Evolutionary conservation across 305 asterid species (phyloP).

Genomic region (Plantago coronopus): DNA sequence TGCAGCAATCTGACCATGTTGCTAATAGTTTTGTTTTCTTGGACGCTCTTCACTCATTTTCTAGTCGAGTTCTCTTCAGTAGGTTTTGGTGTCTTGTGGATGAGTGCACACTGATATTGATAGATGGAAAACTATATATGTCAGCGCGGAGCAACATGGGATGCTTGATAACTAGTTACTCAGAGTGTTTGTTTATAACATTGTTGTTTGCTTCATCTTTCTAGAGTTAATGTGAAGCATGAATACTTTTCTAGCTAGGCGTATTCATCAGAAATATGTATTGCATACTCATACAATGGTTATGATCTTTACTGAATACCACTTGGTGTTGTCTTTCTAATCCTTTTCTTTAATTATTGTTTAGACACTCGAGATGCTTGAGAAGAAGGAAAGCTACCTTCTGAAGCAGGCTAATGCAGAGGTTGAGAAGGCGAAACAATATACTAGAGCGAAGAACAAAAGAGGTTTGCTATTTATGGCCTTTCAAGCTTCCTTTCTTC

Average conservation of each 20-base stretch:
- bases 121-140: background rate
- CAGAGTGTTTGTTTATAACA: background rate
- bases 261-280: too few relatives aligned
- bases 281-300: background rate
- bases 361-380: constrained; percentile 84
- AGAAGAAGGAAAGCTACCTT: constrained; percentile 74
- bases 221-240: constrained; percentile 10
- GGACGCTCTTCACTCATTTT: too few relatives aligned
- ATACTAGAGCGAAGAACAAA: constrained; percentile 74
- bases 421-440: constrained; percentile 78
- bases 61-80: too few relatives aligned
- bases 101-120: background rate
- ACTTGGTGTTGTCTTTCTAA: constrained; percentile 5
- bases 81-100: background rate
- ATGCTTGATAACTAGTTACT: background rate
- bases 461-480: constrained; percentile 42
- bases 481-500: constrained; percentile 5
- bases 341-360: constrained; percentile 1
- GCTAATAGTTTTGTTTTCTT: too few relatives aligned
- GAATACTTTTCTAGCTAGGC: too few relatives aligned
- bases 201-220: too few relatives aligned
- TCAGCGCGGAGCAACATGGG: background rate
- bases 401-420: constrained; percentile 72
- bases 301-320: background rate
- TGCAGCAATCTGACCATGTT: too few relatives aligned